Evolutionary conservation across 2,329 filamentous ascomycete genomes (phyloP), one percentile per base, ranked within the genome.

Genomic region (Aspergillus sp.): DNA sequence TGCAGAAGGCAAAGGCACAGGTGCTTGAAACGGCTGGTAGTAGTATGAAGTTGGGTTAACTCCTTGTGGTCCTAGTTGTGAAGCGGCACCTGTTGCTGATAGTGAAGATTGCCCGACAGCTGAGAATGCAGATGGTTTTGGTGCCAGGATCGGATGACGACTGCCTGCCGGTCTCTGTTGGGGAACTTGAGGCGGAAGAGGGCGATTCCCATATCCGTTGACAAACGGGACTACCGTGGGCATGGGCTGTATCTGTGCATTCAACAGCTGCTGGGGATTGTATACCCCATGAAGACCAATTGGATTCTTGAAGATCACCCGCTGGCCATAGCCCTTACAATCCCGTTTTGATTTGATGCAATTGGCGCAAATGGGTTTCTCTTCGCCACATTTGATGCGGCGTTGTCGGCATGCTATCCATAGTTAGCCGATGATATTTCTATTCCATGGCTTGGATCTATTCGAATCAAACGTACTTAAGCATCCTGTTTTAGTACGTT

Each of bases 341-440:
- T 68, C 64, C 39, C 70, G 60, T 50, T 69, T 72, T 30, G 70
- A 71, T 48, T 72, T 73, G 50, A 68, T 61, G 51, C 70, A 73
- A 50, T 73, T 71, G 47, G 64, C 67, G 58, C 70, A 73, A 36
- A 64, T 65, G 10, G 70, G 70, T 45, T 71, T 72, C 58, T 89
- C 88, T 65, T 97, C 93, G 49, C 93, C 93, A 66, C 93, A 98
- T 69, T 97, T 98, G 68, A 98, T 97, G 50, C 93, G 86, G 42
- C 93, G 85, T 69, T 88, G 91, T 51, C 93, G 86, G 69, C 93
- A 98, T 45, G 93, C 87, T 90, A 51, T 44, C 9, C 39, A 30
- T 29, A 44, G 9, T 30, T 27, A n/a, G 55, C 48, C 41, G 52
- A 47, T 44, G 45, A 30, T 12, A 42, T 47, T n/a, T 13, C 27